Evolutionary conservation across 192 early-diverging fungal species (phyloP).

Genomic region (Podila clonocystis): DNA sequence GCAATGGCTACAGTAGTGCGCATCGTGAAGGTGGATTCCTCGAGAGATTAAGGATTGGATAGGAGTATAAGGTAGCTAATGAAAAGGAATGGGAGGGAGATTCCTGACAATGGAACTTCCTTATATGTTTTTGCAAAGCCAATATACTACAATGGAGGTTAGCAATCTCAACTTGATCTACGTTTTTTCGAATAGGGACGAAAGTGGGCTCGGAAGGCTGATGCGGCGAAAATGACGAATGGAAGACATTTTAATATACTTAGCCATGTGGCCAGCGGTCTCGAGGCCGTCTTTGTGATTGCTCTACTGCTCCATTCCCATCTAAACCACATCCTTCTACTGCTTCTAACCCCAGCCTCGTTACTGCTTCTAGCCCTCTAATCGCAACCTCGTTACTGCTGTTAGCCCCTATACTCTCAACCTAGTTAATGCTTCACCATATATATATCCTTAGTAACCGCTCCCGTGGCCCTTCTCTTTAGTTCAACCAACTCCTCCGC

Average conservation of each 20-base stretch:
- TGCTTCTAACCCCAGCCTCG: no score
- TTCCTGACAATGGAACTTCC: conserved; percentile 11
- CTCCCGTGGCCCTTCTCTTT: no score
- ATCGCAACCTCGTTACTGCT: no score
- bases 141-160: background rate
- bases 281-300: background rate
- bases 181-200: no score
- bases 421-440: no score
- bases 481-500: no score
- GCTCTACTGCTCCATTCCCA: background rate
- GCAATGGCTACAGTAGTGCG: conserved; percentile 11
- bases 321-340: no score
- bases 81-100: conserved; percentile 3
- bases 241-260: background rate
- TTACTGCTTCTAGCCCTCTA: no score
- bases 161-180: no score
- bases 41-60: conserved; percentile 3
- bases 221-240: background rate
- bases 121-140: conserved; percentile 8
- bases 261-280: background rate
- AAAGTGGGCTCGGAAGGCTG: no score
- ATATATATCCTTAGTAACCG: no score
- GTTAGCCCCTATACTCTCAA: no score
- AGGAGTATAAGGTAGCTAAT: conserved; percentile 9
- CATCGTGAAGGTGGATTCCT: conserved; percentile 6